phyloP scores from a whole-genome alignment of 345 rosid genomes.

The Dimocarpus longan region DNA sequence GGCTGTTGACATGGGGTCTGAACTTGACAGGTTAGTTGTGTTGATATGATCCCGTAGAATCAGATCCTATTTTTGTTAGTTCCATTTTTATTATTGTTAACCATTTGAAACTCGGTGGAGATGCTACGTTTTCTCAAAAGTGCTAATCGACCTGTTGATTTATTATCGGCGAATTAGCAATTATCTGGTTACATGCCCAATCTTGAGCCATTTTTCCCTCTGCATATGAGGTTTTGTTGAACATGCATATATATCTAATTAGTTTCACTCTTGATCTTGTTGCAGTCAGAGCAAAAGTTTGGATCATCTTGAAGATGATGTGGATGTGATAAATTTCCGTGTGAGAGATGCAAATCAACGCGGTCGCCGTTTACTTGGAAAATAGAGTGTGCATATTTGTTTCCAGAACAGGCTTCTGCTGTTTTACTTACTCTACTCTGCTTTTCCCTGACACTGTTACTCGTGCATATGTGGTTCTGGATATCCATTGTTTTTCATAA shows the following conservation, averaged over 20 bases:
- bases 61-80: neutral
- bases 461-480: neutral
- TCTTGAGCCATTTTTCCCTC: neutral
- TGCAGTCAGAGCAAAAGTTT: conserved; percentile 72
- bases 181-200: neutral
- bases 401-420: neutral
- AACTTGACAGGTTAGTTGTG: conserved; percentile 63
- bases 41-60: neutral
- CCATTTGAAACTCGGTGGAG: too few species aligned
- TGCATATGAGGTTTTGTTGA: neutral
- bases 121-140: too few species aligned
- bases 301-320: conserved; percentile 63
- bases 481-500: neutral
- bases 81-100: too few species aligned
- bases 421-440: too few species aligned
- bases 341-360: conserved; percentile 63
- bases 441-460: neutral
- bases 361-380: conserved; percentile 67
- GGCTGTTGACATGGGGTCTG: conserved; percentile 90
- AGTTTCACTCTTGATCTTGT: neutral
- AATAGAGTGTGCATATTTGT: conserved; percentile 40
- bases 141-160: neutral
- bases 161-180: neutral
- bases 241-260: neutral
- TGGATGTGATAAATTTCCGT: conserved; percentile 66